Evolutionary conservation across 371 early-diverging fungal species (phyloP), one percentile per base, ranked within the genome.

Genomic region (Homolaphlyctis polyrhiza): DNA sequence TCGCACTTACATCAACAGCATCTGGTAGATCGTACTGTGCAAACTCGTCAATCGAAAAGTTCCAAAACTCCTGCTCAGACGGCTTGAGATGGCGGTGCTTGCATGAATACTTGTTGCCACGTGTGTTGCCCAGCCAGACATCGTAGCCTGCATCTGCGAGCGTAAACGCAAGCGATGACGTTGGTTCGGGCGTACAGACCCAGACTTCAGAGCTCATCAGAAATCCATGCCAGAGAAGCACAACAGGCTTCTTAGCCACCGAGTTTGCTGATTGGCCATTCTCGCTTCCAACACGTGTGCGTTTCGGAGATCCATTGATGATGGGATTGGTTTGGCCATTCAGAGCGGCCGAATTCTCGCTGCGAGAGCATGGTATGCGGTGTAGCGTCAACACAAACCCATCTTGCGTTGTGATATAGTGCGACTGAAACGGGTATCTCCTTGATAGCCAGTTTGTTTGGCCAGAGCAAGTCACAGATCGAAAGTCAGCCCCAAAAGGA

Each of bases 121-220:
- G 82, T n/a, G 91, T 87, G 69, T 97, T 96, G 30, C 94, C 97
- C 21, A 97, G 68, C 98, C 98, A 97, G 0, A 97, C 98, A 72
- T 97, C 97, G 71, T 93, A 96, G 57, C 96, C 94, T 35, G 72
- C 74, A 25, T 75, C 80, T 13, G 78, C 77, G 8, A 80, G 70
- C 14, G 70, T 66, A 55, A 74, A 72, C 16, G 86, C 90, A 47
- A 95, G 70, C 43, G 71, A 69, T 83, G 86, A 29, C 82, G 78
- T 59, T 75, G 73, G 65, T 28, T 67, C 69, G 81, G 88, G 84
- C 63, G 88, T 86, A 63, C 93, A 91, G 13, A 94, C 87, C 89
- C 93, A 96, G 11, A 93, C 87, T 63, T 95, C 97, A 0, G 71
- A 68, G 63, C 86, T 91, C 89, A 96, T 94, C 76, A 95, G 79